Percentiles rank a stretch among this genome's conserved stretches.
phyloP scores from a whole-genome alignment of 768 basidiomycete genomes.

The Hypsizygus marmoreus region DNA sequence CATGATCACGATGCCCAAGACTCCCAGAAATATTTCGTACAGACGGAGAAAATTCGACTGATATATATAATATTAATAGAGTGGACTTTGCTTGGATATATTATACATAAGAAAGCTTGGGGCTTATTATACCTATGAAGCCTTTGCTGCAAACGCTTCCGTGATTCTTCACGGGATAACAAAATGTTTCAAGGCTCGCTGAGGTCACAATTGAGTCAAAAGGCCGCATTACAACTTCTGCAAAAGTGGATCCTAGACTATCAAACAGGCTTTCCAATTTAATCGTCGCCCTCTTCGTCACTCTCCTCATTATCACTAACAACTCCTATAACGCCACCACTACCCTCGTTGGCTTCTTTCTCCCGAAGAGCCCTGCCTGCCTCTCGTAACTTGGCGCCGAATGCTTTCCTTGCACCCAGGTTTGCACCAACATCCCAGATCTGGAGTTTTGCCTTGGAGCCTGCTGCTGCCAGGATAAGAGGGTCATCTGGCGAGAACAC shows the following conservation, averaged over 20 bases:
- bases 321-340: slow-evolving; percentile 69
- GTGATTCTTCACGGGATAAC: too few species aligned
- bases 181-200: too few species aligned
- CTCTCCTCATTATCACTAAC: slow-evolving; percentile 71
- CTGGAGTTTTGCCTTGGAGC: slow-evolving; percentile 91
- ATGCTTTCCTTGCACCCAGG: slow-evolving; percentile 78
- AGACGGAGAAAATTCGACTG: slow-evolving; percentile 63
- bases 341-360: slow-evolving; percentile 48
- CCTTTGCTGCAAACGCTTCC: too few species aligned
- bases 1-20: slow-evolving; percentile 89
- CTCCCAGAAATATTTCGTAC: slow-evolving; percentile 64
- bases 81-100: slow-evolving; percentile 3
- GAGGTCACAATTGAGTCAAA: too few species aligned
- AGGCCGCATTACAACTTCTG: background rate
- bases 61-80: slow-evolving; percentile 2
- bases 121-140: too few species aligned
- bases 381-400: slow-evolving; percentile 73
- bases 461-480: slow-evolving; percentile 90
- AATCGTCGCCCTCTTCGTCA: slow-evolving; percentile 44
- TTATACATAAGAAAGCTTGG: too few species aligned
- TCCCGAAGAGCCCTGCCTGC: slow-evolving; percentile 72
- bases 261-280: slow-evolving; percentile 8
- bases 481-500: slow-evolving; percentile 94
- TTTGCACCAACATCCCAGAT: slow-evolving; percentile 94
- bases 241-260: background rate